Conservation (phyloP, 306 rosid species). For the Vigna mungo region DNA sequence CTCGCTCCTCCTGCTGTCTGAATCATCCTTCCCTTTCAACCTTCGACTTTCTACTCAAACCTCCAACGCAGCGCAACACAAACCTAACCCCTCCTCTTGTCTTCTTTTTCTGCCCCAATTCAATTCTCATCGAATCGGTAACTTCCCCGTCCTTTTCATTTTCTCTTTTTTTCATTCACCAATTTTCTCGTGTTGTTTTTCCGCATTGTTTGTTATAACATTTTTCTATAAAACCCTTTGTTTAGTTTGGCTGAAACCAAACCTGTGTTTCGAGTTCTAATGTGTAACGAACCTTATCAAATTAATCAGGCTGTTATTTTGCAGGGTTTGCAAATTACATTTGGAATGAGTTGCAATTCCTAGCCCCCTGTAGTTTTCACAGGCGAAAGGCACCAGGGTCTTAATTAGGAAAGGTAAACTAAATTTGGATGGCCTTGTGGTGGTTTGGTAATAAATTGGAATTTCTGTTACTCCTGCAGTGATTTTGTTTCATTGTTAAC, state of each 20-base stretch:
- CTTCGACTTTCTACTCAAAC: slow-evolving; percentile 45
- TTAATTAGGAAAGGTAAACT: not conserved
- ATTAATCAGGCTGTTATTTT: slow-evolving; percentile 17
- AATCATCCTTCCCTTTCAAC: slow-evolving; percentile 16
- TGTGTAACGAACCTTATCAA: not conserved
- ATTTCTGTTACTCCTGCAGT: not conserved
- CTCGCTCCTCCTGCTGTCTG: not conserved
- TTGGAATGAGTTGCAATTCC: slow-evolving; percentile 17
- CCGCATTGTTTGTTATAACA: not conserved
- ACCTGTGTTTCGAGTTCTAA: not conserved
- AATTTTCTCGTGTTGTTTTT: not conserved
- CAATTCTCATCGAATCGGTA: slow-evolving; percentile 32
- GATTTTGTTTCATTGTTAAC: slow-evolving; percentile 8
- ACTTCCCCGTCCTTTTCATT: not conserved
- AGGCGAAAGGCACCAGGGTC: not conserved
- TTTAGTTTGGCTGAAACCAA: slow-evolving; percentile 11
- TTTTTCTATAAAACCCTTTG: not conserved
- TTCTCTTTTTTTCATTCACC: not conserved
- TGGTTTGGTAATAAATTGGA: slow-evolving; percentile 6
- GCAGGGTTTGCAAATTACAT: not conserved
- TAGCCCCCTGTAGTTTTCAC: slow-evolving; percentile 1
- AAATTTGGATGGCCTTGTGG: not conserved
- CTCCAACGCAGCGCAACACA: not conserved
- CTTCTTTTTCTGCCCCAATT: not conserved
- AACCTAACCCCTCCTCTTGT: slow-evolving; percentile 3